Conservation (phyloP, 2,329 filamentous ascomycete species). For the Fulvia fulva region DNA sequence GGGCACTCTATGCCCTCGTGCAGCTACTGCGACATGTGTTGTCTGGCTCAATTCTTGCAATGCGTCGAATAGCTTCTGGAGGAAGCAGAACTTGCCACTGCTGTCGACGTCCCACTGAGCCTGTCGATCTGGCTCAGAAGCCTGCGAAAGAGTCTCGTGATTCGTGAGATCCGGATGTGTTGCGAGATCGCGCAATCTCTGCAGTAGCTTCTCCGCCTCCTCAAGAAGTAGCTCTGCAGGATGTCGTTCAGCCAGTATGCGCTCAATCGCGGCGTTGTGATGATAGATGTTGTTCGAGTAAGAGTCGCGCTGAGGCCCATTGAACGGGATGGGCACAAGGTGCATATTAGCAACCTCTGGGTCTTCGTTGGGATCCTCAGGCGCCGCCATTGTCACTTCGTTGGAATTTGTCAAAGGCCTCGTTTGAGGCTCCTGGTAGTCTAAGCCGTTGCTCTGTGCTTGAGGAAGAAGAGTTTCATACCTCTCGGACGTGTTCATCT, state of each 20-base stretch:
- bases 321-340: constrained; percentile 29
- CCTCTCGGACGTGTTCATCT: constrained; percentile 33
- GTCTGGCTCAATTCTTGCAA: constrained; percentile 20
- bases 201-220: constrained; percentile 26
- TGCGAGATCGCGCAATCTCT: constrained; percentile 25
- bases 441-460: constrained; percentile 8
- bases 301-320: constrained; percentile 31
- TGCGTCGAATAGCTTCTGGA: constrained; percentile 30
- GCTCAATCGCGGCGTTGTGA: constrained; percentile 22
- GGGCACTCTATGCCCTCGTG: constrained; percentile 27
- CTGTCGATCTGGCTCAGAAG: constrained; percentile 24
- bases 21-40: constrained; percentile 31
- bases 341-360: constrained; percentile 19
- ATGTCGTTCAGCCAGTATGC: constrained; percentile 21
- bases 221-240: constrained; percentile 14
- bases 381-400: background rate
- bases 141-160: constrained; percentile 29
- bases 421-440: constrained; percentile 1
- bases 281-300: constrained; percentile 27
- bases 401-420: background rate
- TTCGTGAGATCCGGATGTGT: constrained; percentile 36
- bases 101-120: constrained; percentile 34
- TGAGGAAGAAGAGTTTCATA: constrained; percentile 34
- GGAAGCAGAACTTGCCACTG: constrained; percentile 37
- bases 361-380: constrained; percentile 8